Evolutionary conservation across 139 green algal species (phyloP).

Genomic region (Klebsormidium nitens): DNA sequence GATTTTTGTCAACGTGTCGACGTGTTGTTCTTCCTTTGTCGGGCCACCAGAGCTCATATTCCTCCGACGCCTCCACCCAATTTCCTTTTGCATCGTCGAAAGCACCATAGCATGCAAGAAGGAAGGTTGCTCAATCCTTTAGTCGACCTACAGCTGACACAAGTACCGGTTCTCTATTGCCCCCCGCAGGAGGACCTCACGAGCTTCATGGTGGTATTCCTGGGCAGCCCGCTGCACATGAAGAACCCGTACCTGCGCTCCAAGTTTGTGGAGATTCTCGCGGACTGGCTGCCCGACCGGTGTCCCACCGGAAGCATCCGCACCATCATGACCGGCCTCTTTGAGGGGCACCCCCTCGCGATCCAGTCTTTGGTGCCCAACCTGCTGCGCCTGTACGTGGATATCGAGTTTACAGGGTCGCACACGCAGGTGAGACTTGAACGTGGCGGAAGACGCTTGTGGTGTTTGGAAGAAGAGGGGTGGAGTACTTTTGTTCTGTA

Average conservation of each 20-base stretch:
- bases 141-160: not conserved
- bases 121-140: too few species aligned
- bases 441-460: too few species aligned
- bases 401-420: constrained; percentile 48
- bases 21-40: too few species aligned
- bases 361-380: constrained; percentile 66
- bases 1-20: too few species aligned
- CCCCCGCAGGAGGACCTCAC: constrained; percentile 56
- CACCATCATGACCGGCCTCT: constrained; percentile 44
- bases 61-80: too few species aligned
- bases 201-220: constrained; percentile 61
- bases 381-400: constrained; percentile 84
- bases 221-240: constrained; percentile 60
- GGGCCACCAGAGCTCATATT: too few species aligned
- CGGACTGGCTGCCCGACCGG: constrained; percentile 39
- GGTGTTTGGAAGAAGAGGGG: too few species aligned
- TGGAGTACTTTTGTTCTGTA: too few species aligned
- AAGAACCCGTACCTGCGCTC: constrained; percentile 75
- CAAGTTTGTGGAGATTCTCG: constrained; percentile 76
- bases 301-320: not conserved
- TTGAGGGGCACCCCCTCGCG: constrained; percentile 78
- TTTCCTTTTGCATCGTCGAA: too few species aligned
- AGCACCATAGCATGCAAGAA: too few species aligned
- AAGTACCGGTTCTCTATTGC: not conserved
- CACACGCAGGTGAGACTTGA: constrained; percentile 35